Conservation (phyloP, 2,329 filamentous ascomycete species). For the Leptodontidium sp. region DNA sequence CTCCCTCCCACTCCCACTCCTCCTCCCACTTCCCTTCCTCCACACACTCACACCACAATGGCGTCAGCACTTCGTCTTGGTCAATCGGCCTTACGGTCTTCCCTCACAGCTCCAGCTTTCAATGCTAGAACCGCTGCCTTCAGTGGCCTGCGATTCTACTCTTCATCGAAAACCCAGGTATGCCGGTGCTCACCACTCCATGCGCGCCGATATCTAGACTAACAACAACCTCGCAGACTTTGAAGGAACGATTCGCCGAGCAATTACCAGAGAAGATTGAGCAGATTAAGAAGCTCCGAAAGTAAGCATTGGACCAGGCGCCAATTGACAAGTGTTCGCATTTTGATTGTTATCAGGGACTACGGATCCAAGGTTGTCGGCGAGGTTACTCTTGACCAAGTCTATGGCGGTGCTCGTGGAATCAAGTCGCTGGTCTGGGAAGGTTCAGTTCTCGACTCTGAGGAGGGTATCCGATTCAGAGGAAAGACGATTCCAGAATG, state of each 20-base stretch:
- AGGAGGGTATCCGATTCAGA: conserved; percentile 99
- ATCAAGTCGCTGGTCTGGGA: conserved; percentile 99
- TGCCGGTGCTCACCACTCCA: conserved; percentile 41
- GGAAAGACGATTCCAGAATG: conserved; percentile 99
- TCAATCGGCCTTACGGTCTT: conserved; percentile 82
- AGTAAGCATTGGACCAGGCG: conserved; percentile 65
- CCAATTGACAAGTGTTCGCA: conserved; percentile 15
- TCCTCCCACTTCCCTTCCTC: conserved; percentile 19
- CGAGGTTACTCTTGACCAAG: conserved; percentile 98
- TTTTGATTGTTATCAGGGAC: conserved; percentile 66
- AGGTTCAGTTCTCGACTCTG: conserved; percentile 94
- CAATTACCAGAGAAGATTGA: conserved; percentile 96
- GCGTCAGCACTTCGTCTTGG: conserved; percentile 83
- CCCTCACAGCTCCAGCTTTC: conserved; percentile 72
- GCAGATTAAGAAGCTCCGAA: conserved; percentile 98
- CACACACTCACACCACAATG: conserved; percentile 65
- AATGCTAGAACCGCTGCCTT: conserved; percentile 76
- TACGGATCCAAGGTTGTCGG: conserved; percentile 94
- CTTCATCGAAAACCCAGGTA: conserved; percentile 89
- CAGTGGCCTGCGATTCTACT: conserved; percentile 89
- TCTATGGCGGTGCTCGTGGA: conserved; percentile 98
- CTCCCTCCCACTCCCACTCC: neutral
- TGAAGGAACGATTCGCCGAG: conserved; percentile 98
- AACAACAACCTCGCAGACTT: conserved; percentile 64
- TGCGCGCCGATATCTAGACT: conserved; percentile 39